Evolutionary conservation across 768 basidiomycete species (phyloP).

Genomic region (Leccinellum albellum): DNA sequence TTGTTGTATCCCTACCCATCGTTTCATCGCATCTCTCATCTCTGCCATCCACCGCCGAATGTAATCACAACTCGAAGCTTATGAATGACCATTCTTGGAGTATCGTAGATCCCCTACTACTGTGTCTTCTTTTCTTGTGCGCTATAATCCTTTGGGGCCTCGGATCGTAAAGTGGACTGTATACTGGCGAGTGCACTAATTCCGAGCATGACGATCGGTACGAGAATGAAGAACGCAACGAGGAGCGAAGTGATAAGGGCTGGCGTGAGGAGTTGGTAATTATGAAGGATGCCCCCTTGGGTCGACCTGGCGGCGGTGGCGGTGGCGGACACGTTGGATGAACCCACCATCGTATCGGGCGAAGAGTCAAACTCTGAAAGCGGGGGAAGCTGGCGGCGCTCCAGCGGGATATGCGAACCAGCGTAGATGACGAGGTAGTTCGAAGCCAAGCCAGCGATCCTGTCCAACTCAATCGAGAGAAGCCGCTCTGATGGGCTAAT

Average conservation of each 20-base stretch:
- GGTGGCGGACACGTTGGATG: constrained; percentile 29
- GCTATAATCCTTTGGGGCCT: constrained; percentile 61
- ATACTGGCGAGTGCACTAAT: constrained; percentile 69
- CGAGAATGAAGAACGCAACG: constrained; percentile 58
- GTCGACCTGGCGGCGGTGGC: constrained; percentile 23
- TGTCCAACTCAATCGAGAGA: constrained; percentile 47
- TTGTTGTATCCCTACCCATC: constrained; percentile 30
- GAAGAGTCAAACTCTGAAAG: constrained; percentile 28
- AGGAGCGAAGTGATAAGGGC: constrained; percentile 66
- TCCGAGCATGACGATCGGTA: constrained; percentile 64
- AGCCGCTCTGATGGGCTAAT: constrained; percentile 36
- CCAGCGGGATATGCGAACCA: constrained; percentile 44
- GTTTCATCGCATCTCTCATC: constrained; percentile 24
- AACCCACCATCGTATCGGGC: constrained; percentile 14
- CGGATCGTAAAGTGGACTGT: constrained; percentile 62
- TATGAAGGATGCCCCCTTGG: constrained; percentile 60
- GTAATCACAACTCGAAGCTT: constrained; percentile 17
- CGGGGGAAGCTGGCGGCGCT: constrained; percentile 40
- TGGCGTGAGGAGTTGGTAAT: constrained; percentile 76
- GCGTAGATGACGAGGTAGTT: constrained; percentile 66
- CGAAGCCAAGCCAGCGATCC: constrained; percentile 46
- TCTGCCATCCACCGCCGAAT: constrained; percentile 8
- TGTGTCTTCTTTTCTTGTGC: constrained; percentile 76
- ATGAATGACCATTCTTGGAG: constrained; percentile 17
- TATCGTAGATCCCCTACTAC: constrained; percentile 32